Conservation (phyloP, 1,284 basidiomycete species). For the Microbotryomycetes sp. region DNA sequence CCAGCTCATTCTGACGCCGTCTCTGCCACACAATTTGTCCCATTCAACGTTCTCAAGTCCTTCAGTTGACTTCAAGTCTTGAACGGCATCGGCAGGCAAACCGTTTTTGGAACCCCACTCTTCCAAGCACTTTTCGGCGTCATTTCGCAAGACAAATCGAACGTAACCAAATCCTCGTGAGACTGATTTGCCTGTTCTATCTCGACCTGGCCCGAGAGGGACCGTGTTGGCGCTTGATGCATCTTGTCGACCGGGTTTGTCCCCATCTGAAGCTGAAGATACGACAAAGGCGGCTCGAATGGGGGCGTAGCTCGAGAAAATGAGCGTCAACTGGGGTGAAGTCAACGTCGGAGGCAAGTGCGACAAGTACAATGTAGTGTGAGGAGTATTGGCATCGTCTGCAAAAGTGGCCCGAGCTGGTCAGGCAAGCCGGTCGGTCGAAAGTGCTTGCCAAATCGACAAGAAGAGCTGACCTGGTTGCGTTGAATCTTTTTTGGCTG, state of each 20-base stretch:
- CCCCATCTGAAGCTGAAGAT: conserved; percentile 45
- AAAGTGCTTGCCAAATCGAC: neutral
- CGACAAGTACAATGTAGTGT: conserved; percentile 45
- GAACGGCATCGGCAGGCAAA: conserved; percentile 22
- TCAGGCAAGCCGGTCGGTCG: neutral
- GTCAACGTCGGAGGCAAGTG: conserved; percentile 78
- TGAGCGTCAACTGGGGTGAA: conserved; percentile 78
- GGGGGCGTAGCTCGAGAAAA: conserved; percentile 93
- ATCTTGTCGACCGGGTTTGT: conserved; percentile 31
- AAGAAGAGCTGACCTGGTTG: neutral
- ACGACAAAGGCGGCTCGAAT: conserved; percentile 92
- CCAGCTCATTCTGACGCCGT: conserved; percentile 69
- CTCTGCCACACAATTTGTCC: conserved; percentile 48
- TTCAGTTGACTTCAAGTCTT: conserved; percentile 25
- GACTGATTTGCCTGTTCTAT: conserved; percentile 52
- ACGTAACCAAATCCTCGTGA: conserved; percentile 99
- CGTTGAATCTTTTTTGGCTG: neutral
- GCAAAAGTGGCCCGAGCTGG: conserved; percentile 3
- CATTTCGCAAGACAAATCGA: conserved; percentile 80
- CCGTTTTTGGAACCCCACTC: conserved; percentile 50
- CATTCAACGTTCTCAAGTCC: conserved; percentile 46
- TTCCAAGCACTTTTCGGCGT: conserved; percentile 68
- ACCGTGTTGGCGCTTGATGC: conserved; percentile 25
- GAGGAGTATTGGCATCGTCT: conserved; percentile 16
- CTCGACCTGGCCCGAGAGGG: conserved; percentile 26